These are phyloP conservation scores for Plasmodium sp. DNA, from an alignment of 169 alveolate genomes.

Conservation along the genomic window DNA sequence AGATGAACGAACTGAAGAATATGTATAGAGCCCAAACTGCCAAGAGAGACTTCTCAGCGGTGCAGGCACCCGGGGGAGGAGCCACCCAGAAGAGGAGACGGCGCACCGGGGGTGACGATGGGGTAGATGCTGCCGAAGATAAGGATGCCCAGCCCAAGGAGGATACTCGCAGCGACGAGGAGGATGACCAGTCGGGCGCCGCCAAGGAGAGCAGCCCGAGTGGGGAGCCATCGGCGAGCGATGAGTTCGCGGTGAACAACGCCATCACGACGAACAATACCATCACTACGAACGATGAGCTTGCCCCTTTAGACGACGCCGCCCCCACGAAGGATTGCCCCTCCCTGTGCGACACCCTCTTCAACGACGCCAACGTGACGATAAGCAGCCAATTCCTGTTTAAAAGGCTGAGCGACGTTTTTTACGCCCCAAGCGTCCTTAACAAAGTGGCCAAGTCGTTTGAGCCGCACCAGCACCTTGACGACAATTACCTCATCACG, in stretches of 20 bases:
- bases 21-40: background rate
- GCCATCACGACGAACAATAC: too few species aligned
- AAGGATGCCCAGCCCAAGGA: background rate
- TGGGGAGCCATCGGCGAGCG: background rate
- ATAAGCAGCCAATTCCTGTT: conserved; percentile 24
- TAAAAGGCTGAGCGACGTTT: conserved; percentile 18
- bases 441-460: conserved; percentile 23
- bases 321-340: background rate
- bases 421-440: conserved; percentile 9
- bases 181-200: background rate
- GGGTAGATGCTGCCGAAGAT: background rate
- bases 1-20: conserved; percentile 15
- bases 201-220: background rate
- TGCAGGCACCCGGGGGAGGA: background rate
- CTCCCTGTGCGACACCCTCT: background rate
- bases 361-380: conserved; percentile 13
- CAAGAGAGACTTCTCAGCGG: background rate
- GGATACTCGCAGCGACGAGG: background rate
- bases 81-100: background rate
- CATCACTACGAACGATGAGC: too few species aligned
- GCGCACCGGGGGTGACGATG: background rate
- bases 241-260: background rate
- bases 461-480: conserved; percentile 72
- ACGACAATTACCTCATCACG: conserved; percentile 43
- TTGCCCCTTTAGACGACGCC: background rate